These are phyloP conservation scores for Cynara cardunculus DNA, from an alignment of 129 eudicot genomes.

Conservation along the genomic window DNA sequence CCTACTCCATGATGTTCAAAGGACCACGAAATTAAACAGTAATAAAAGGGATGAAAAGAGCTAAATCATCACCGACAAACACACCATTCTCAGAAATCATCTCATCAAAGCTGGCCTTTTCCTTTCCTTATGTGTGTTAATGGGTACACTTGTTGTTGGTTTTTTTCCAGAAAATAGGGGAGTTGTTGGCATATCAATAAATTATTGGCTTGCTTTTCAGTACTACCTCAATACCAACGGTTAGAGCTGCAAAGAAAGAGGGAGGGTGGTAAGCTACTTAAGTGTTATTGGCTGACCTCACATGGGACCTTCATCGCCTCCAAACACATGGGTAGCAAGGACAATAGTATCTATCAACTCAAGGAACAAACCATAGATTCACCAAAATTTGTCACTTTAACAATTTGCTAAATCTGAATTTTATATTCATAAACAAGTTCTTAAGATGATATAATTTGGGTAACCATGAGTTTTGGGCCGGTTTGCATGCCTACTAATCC, in stretches of 20 bases:
- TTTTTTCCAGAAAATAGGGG: background rate
- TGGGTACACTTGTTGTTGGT: background rate
- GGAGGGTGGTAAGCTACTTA: too few species aligned
- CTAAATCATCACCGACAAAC: conserved; percentile 37
- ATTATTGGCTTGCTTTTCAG: conserved; percentile 13
- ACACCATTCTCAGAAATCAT: conserved; percentile 33
- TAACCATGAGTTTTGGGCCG: too few species aligned
- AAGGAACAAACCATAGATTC: too few species aligned
- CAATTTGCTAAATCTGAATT: too few species aligned
- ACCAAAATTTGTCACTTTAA: too few species aligned
- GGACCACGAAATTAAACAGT: conserved; percentile 32
- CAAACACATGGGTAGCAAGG: background rate
- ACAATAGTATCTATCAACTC: background rate
- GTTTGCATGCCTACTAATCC: too few species aligned
- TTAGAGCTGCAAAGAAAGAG: background rate
- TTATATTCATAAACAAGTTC: too few species aligned
- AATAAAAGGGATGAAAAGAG: conserved; percentile 13
- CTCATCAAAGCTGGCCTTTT: conserved; percentile 27
- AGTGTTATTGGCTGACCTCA: background rate
- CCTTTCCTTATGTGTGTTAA: conserved; percentile 7
- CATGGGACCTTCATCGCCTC: background rate
- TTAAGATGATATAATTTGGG: too few species aligned
- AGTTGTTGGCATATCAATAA: conserved; percentile 1
- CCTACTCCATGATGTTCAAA: background rate
- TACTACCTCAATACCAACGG: background rate